A percentile compares a stretch with the other conserved stretches of the same genome.
Evolutionary conservation across 1,139 yeast genomes (phyloP).

Genomic region (Debaryomycetaceae sp.): DNA sequence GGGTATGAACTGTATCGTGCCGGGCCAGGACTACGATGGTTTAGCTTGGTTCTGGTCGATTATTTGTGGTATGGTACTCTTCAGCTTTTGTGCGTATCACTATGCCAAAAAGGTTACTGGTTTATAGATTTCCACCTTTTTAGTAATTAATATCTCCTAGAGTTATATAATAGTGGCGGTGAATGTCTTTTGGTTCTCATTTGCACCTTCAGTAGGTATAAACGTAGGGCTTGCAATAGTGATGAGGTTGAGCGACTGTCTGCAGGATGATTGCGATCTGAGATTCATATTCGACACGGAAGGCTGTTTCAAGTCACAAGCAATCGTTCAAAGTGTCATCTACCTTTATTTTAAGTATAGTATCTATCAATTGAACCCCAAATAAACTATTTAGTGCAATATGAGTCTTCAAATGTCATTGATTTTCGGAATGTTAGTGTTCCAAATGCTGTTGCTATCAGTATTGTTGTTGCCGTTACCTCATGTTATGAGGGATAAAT

Average conservation of each 20-base stretch:
- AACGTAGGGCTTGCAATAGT: no score
- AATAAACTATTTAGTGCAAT: constrained; percentile 8
- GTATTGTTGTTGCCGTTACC: constrained; percentile 64
- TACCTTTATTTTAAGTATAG: not conserved
- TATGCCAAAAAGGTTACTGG: constrained; percentile 46
- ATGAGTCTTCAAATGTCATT: constrained; percentile 48
- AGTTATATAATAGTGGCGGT: not conserved
- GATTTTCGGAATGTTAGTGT: constrained; percentile 42
- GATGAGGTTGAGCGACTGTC: no score
- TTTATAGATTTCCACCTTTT: constrained; percentile 14
- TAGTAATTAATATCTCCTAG: not conserved
- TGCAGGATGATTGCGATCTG: not conserved
- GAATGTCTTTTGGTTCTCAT: no score
- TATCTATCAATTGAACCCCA: not conserved
- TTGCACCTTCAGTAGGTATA: no score
- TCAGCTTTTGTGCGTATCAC: constrained; percentile 39
- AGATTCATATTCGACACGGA: not conserved
- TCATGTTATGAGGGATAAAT: constrained; percentile 43
- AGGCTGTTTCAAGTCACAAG: not conserved
- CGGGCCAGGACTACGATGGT: constrained; percentile 78
- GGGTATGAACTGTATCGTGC: constrained; percentile 98
- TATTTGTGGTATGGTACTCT: constrained; percentile 29
- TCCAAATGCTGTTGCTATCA: constrained; percentile 53
- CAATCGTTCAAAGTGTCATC: not conserved
- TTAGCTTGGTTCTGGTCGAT: constrained; percentile 74